A percentile compares a stretch with the other conserved stretches of the same genome.
Evolutionary conservation across 331 rosid species (phyloP).

Genomic region (Arachis monticola): DNA sequence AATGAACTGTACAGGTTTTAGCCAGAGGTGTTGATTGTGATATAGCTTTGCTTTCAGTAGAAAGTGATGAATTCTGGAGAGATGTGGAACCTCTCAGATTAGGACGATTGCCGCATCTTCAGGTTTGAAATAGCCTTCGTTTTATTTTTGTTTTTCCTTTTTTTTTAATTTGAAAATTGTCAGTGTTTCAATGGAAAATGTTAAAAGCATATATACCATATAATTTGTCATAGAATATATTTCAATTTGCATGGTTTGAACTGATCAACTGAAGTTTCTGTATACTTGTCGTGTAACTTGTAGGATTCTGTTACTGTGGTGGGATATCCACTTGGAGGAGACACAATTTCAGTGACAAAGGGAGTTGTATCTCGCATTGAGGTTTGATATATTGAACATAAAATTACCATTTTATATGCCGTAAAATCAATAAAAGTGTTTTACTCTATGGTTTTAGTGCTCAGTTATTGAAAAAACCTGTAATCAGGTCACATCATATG

Average conservation of each 20-base stretch:
- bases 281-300: conserved; percentile 37
- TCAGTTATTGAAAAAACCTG: conserved; percentile 35
- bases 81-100: conserved; percentile 83
- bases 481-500: conserved; percentile 94
- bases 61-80: conserved; percentile 89
- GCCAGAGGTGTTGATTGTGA: conserved; percentile 96
- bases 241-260: conserved; percentile 28
- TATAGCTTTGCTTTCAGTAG: conserved; percentile 97
- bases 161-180: conserved; percentile 2
- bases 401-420: conserved; percentile 18
- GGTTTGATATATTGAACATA: conserved; percentile 54
- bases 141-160: background rate
- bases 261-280: conserved; percentile 32
- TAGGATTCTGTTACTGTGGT: conserved; percentile 99
- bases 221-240: conserved; percentile 5
- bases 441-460: conserved; percentile 32
- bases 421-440: conserved; percentile 11
- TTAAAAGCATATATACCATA: conserved; percentile 4
- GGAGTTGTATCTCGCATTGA: conserved; percentile 99
- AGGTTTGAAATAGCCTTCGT: conserved; percentile 54
- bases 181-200: conserved; percentile 14
- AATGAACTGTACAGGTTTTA: conserved; percentile 75
- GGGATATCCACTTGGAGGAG: conserved; percentile 99
- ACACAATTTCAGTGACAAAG: conserved; percentile 96
- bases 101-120: conserved; percentile 94